Percentiles rank a stretch among this genome's conserved stretches.
Evolutionary conservation across 1,284 basidiomycete genomes (phyloP).

Genomic region (Cryptococcus deneoformans): DNA sequence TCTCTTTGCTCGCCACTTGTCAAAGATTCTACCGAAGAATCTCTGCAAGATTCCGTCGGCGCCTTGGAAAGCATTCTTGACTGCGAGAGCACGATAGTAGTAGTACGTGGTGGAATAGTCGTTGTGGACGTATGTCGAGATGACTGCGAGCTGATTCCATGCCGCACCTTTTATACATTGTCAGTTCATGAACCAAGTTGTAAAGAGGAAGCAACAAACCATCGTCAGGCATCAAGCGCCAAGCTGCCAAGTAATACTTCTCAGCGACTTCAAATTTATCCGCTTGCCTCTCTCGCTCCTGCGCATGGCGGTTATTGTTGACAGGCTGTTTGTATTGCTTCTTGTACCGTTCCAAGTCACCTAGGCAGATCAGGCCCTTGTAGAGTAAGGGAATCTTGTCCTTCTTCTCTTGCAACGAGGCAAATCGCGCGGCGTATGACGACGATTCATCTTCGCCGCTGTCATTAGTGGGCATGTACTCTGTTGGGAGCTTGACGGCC

Average conservation of each 20-base stretch:
- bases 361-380: slow-evolving; percentile 86
- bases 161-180: slow-evolving; percentile 63
- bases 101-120: slow-evolving; percentile 76
- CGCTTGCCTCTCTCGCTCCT: slow-evolving; percentile 6
- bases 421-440: background rate
- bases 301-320: slow-evolving; percentile 20
- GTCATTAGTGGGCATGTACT: slow-evolving; percentile 41
- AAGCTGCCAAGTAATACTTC: slow-evolving; percentile 79
- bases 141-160: slow-evolving; percentile 91
- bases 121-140: slow-evolving; percentile 79
- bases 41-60: slow-evolving; percentile 80
- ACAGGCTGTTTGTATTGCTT: slow-evolving; percentile 64
- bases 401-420: slow-evolving; percentile 55
- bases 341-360: slow-evolving; percentile 89
- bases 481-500: slow-evolving; percentile 45
- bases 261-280: slow-evolving; percentile 64
- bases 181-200: background rate
- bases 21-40: slow-evolving; percentile 63
- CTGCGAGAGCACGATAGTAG: slow-evolving; percentile 89
- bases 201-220: slow-evolving; percentile 39
- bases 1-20: slow-evolving; percentile 45
- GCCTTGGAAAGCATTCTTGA: slow-evolving; percentile 79
- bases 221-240: slow-evolving; percentile 68
- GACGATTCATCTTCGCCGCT: background rate
- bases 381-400: slow-evolving; percentile 68